Evolutionary conservation across 306 rosid species (phyloP).

Genomic region (Quillaja saponaria): DNA sequence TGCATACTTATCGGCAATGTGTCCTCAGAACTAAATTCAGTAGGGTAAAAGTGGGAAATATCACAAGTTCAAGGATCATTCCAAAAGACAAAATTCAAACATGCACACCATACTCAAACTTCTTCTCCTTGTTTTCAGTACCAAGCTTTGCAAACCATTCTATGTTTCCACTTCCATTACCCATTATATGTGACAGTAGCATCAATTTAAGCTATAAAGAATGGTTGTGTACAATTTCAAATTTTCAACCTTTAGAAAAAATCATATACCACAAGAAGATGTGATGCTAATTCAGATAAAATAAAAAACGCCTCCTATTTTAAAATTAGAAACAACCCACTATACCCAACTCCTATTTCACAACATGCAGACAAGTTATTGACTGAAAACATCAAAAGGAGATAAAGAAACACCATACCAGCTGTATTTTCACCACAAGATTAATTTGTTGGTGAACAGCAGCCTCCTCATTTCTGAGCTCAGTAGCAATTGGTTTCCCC

Average conservation of each 20-base stretch:
- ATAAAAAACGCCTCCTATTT: neutral
- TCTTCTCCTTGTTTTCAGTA: too few species aligned
- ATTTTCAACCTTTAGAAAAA: too few species aligned
- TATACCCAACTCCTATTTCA: slow-evolving; percentile 1
- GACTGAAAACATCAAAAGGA: neutral
- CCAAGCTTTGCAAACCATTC: neutral
- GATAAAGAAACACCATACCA: slow-evolving; percentile 38
- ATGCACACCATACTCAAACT: too few species aligned
- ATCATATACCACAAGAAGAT: neutral
- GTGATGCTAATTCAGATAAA: neutral
- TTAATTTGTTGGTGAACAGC: slow-evolving; percentile 82
- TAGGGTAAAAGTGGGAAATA: slow-evolving; percentile 7
- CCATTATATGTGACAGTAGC: too few species aligned
- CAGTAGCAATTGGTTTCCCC: slow-evolving; percentile 90
- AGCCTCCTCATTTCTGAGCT: slow-evolving; percentile 86
- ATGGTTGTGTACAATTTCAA: too few species aligned
- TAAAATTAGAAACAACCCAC: slow-evolving; percentile 4
- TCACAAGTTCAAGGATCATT: slow-evolving; percentile 13
- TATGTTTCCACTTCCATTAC: neutral
- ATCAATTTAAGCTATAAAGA: too few species aligned
- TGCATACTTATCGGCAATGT: slow-evolving; percentile 90
- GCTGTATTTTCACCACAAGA: slow-evolving; percentile 74
- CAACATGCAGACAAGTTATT: slow-evolving; percentile 1
- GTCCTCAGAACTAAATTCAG: slow-evolving; percentile 62
- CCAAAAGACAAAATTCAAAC: neutral